These are phyloP conservation scores for Epichloe uncinata DNA, from an alignment of 2,329 filamentous ascomycete genomes.

Conservation along the genomic window DNA sequence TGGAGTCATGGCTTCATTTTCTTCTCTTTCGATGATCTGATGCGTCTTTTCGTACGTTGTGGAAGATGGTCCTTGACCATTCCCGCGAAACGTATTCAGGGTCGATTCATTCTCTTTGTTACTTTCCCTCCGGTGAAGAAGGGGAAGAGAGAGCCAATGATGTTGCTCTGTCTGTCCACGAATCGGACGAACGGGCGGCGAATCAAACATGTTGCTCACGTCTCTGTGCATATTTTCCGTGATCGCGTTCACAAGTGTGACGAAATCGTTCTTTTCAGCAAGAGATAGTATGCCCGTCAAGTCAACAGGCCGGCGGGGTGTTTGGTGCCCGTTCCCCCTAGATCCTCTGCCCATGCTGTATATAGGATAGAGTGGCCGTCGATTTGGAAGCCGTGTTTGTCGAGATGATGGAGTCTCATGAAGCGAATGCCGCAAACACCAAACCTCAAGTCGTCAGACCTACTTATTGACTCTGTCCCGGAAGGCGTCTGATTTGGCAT, in stretches of 20 bases:
- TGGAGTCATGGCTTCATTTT: conserved; percentile 24
- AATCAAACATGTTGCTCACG: conserved; percentile 39
- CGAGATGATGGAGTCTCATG: not conserved
- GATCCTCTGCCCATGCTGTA: conserved; percentile 27
- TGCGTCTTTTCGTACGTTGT: conserved; percentile 15
- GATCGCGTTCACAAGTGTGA: conserved; percentile 36
- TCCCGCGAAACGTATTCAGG: conserved; percentile 4
- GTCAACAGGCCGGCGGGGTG: conserved; percentile 33
- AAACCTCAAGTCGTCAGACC: not conserved
- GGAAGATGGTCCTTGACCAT: conserved; percentile 3
- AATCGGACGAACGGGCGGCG: conserved; percentile 22
- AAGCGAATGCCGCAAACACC: not conserved
- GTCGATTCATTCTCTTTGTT: conserved; percentile 13
- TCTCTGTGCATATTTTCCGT: conserved; percentile 42
- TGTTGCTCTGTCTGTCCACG: conserved; percentile 17
- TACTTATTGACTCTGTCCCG: not conserved
- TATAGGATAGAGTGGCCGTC: not conserved
- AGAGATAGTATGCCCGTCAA: conserved; percentile 34
- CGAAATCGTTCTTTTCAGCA: conserved; percentile 38
- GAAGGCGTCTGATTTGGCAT: not conserved
- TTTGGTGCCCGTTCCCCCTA: conserved; percentile 19
- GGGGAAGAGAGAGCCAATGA: conserved; percentile 23
- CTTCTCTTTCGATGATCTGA: conserved; percentile 19
- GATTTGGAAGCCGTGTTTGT: not conserved
- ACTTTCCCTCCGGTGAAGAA: conserved; percentile 11